Base-by-base conservation (phyloP, 208 protist genomes). In the Trypanosoma grayi region DNA sequence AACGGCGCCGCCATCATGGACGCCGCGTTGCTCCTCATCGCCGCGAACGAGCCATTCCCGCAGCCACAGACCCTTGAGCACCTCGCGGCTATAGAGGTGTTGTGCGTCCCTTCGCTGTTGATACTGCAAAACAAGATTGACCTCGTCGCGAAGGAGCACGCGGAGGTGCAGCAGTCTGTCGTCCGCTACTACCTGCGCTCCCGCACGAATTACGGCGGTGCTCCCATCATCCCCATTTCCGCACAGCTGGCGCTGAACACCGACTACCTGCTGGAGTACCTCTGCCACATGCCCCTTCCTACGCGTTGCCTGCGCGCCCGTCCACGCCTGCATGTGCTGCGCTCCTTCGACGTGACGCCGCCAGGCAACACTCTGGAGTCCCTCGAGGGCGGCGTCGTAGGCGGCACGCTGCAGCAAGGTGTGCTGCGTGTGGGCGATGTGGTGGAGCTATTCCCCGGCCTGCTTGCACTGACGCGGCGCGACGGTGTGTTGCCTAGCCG, bases 81-180 rank as follows among this genome's bases (percentile, higher is more conserved):
- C 70, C 83, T 99, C 18, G 97, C 97, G 55, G 99, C 99, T 36
- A 97, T 99, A 47, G 98, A 99, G 75, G 99, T 99, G 76, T 99
- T 99, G 98, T 98, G 98, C 68, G 77, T 99, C 13, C 79, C 88
- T 41, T 73, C 99, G 72, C 92, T 99, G 31, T 92, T 99, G 37
- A 98, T 99, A 34, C 64, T 99, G n/a, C 99, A 99, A 84, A 99
- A 99, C 81, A 99, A 99, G 81, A 99, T 99, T 66, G 99, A 99
- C 85, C 84, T 99, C 6, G 92, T 99, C n/a, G 96, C 97, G 40
- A 85, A 99, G 70, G 75, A 78, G 7, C 75, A 87, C 28, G 98
- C 97, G 20, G 61, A 92, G 27, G 93, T 98, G 45, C 98, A 99
- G 78, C 97, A 99, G 72, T 68, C 93, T 18, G 83, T 98, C 65